Evolutionary conservation across 768 basidiomycete genomes (phyloP).

Genomic region (Amanita polypyramis): DNA sequence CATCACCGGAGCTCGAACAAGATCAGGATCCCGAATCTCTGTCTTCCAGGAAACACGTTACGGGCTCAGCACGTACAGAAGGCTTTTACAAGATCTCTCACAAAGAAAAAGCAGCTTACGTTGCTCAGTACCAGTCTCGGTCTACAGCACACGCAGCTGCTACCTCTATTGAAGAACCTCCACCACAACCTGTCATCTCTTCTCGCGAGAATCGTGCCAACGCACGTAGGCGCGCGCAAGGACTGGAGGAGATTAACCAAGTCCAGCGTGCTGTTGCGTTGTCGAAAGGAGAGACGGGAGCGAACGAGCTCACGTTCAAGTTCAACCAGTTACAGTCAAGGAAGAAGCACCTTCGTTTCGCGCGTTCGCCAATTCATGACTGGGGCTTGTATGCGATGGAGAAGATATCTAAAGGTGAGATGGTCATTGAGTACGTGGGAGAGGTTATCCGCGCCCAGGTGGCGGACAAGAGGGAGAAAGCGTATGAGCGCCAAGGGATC

Average conservation of each 20-base stretch:
- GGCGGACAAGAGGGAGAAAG: slow-evolving; percentile 94
- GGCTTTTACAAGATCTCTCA: slow-evolving; percentile 94
- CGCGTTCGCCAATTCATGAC: slow-evolving; percentile 92
- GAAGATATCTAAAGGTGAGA: slow-evolving; percentile 84
- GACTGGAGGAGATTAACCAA: slow-evolving; percentile 90
- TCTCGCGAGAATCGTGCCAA: slow-evolving; percentile 89
- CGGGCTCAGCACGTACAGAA: slow-evolving; percentile 86
- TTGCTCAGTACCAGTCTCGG: slow-evolving; percentile 77
- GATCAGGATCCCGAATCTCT: slow-evolving; percentile 25
- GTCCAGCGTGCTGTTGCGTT: slow-evolving; percentile 72
- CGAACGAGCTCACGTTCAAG: slow-evolving; percentile 74
- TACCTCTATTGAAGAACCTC: slow-evolving; percentile 35
- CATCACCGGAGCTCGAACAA: slow-evolving; percentile 12
- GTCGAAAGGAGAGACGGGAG: slow-evolving; percentile 64
- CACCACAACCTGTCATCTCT: slow-evolving; percentile 50
- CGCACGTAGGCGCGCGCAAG: slow-evolving; percentile 83
- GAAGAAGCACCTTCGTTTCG: slow-evolving; percentile 96
- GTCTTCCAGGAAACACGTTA: slow-evolving; percentile 65
- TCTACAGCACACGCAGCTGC: slow-evolving; percentile 31
- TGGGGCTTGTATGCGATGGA: slow-evolving; percentile 99
- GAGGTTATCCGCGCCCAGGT: slow-evolving; percentile 93
- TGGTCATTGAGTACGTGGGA: slow-evolving; percentile 99
- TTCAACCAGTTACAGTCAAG: slow-evolving; percentile 97
- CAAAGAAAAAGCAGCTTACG: slow-evolving; percentile 83
- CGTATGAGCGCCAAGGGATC: slow-evolving; percentile 94